Base-by-base conservation (phyloP, 495 filamentous ascomycete genomes). In the Bathelium albidoporum region DNA sequence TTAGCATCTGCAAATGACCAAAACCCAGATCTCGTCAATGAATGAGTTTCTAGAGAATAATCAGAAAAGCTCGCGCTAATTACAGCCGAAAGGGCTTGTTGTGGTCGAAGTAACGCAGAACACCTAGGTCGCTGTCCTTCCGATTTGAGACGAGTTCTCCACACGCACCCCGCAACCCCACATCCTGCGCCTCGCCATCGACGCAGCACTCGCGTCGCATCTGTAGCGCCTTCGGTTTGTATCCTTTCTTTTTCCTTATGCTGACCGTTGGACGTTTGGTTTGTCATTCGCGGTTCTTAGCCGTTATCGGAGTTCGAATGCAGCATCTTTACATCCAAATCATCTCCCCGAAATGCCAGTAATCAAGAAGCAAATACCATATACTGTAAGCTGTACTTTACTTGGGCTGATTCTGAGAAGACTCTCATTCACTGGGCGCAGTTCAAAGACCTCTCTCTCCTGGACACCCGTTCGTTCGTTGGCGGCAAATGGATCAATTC, bases 401-500 rank as follows among this genome's bases (percentile, higher is more conserved):
- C 20, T 5, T 29, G 22, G 12, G 2, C 20, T 28, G 1, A n/a
- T 9, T 20, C 49, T 11, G 20, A 24, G 24, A 0, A 16, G 11
- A 10, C 0, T 11, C n/a, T 36, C 22, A 22, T 60, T 26, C 12
- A 11, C 43, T 44, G 4, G 4, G n/a, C 2, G 28, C 29, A 89
- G 89, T 83, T 96, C 69, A 91, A 87, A 76, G 91, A 95, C 69
- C 81, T 82, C 31, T 89, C 89, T 2, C 83, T 96, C 28, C 84
- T 95, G 70, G 91, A 90, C 73, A 76, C 83, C 41, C 77, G 88
- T 64, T 85, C 82, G 65, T 96, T 91, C 70, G 85, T 96, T 67
- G 90, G 95, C 74, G 89, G 89, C 68, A 83, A 91, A 77, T 96
- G 89, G 87, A 80, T 94, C 58, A 80, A 78, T 61, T 85, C 89